Evolutionary conservation across 306 rosid genomes (phyloP).

Genomic region (Carpinus fangiana): DNA sequence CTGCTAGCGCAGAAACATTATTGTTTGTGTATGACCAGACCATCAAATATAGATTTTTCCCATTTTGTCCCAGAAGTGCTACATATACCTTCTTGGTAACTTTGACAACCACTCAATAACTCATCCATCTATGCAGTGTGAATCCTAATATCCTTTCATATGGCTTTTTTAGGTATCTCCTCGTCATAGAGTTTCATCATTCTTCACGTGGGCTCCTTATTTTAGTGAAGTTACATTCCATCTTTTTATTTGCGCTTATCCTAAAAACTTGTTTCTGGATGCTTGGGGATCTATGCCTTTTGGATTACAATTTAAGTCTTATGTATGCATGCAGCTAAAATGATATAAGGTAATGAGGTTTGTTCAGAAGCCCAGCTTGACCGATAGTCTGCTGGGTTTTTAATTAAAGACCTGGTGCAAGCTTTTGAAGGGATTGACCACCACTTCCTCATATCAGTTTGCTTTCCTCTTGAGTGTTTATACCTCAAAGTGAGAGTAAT

Average conservation of each 20-base stretch:
- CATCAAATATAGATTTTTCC: not conserved
- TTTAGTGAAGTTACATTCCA: not conserved
- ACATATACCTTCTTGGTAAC: not conserved
- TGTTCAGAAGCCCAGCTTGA: not conserved
- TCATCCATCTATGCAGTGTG: not conserved
- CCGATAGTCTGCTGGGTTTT: not conserved
- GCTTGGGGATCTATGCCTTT: not conserved
- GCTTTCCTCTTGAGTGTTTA: not conserved
- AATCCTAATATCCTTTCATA: not conserved
- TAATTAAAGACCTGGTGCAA: not conserved
- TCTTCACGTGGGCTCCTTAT: not conserved
- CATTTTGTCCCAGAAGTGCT: not conserved
- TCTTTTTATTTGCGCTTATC: not conserved
- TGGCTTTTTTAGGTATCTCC: not conserved
- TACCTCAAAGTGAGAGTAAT: not conserved
- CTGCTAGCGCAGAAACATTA: not conserved
- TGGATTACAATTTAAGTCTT: not conserved
- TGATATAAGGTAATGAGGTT: not conserved
- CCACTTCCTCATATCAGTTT: not conserved
- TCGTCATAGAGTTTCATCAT: not conserved
- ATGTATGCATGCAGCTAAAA: not conserved
- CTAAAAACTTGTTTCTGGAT: not conserved
- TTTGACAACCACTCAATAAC: not conserved
- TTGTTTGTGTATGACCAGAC: not conserved
- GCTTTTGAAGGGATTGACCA: not conserved